Evolutionary conservation across 345 rosid species (phyloP).

Genomic region (Noccaea caerulescens): DNA sequence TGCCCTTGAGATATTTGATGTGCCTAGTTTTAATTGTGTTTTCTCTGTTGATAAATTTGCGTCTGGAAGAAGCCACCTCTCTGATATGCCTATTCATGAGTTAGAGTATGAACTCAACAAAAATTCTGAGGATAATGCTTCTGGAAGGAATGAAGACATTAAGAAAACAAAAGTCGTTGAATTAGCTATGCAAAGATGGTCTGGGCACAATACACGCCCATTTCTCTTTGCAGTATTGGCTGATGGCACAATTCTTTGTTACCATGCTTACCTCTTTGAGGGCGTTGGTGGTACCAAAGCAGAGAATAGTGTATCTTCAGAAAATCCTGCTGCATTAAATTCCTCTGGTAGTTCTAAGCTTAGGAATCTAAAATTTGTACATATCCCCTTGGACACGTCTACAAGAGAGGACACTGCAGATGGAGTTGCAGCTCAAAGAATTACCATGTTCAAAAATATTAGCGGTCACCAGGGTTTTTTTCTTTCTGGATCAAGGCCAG

Average conservation of each 20-base stretch:
- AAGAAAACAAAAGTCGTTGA: constrained; percentile 74
- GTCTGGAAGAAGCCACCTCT: constrained; percentile 79
- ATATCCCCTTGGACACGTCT: constrained; percentile 74
- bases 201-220: constrained; percentile 82
- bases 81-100: constrained; percentile 60
- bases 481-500: constrained; percentile 93
- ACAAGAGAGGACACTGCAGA: constrained; percentile 69
- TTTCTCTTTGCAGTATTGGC: constrained; percentile 86
- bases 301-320: constrained; percentile 57
- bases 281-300: constrained; percentile 65
- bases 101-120: constrained; percentile 51
- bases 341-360: constrained; percentile 71
- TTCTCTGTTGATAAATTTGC: constrained; percentile 82
- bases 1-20: constrained; percentile 91
- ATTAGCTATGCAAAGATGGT: constrained; percentile 95
- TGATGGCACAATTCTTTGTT: constrained; percentile 93
- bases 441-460: constrained; percentile 83
- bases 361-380: constrained; percentile 79
- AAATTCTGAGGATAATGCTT: constrained; percentile 58
- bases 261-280: constrained; percentile 93
- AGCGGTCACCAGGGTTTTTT: constrained; percentile 88
- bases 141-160: constrained; percentile 67
- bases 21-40: constrained; percentile 82
- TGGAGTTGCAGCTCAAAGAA: constrained; percentile 65
- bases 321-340: constrained; percentile 50